Conservation (phyloP, 2,329 filamentous ascomycete genomes). For the Zalaria obscura region DNA sequence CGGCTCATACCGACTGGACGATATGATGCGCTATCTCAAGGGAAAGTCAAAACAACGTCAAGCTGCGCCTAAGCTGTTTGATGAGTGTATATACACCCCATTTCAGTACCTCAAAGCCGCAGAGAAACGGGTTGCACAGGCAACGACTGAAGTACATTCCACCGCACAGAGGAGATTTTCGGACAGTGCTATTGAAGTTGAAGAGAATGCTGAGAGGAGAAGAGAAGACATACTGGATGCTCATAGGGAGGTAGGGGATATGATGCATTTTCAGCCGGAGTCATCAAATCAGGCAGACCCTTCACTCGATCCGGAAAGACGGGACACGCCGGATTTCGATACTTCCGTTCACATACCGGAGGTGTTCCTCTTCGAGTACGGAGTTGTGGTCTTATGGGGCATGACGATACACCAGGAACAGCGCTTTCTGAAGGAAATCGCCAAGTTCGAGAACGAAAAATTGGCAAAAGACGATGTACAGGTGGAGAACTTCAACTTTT, state of each 20-base stretch:
- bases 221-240: constrained; percentile 22
- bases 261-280: constrained; percentile 1
- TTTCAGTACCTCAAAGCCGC: constrained; percentile 55
- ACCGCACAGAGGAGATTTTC: constrained; percentile 49
- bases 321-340: constrained; percentile 57
- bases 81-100: constrained; percentile 94
- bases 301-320: constrained; percentile 9
- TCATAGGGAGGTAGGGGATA: constrained; percentile 7
- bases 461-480: constrained; percentile 79
- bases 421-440: constrained; percentile 81
- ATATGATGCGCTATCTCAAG: constrained; percentile 81
- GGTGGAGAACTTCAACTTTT: constrained; percentile 97
- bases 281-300: constrained; percentile 8
- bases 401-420: constrained; percentile 87
- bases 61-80: constrained; percentile 79
- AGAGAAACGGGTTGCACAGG: constrained; percentile 6
- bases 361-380: constrained; percentile 93
- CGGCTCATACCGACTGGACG: constrained; percentile 79
- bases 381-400: constrained; percentile 95
- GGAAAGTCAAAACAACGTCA: constrained; percentile 63
- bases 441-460: constrained; percentile 88
- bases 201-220: constrained; percentile 30
- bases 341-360: constrained; percentile 83
- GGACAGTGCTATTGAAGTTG: constrained; percentile 57
- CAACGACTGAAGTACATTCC: constrained; percentile 17